These are phyloP conservation scores for Articulospora tetracladia DNA, from an alignment of 495 filamentous ascomycete genomes.

Conservation along the genomic window DNA sequence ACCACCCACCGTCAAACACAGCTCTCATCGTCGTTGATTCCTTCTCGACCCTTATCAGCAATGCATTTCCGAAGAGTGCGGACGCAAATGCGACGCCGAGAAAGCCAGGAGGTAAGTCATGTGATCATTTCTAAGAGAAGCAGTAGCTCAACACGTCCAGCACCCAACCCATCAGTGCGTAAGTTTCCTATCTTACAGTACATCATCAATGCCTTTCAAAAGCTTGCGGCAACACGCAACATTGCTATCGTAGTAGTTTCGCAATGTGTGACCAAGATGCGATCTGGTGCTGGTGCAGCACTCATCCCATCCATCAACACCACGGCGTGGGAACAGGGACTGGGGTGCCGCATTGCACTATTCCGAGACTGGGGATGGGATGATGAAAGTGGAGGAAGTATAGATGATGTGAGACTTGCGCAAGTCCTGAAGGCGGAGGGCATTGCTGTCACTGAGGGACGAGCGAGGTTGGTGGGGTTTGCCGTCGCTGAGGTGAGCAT, in stretches of 20 bases:
- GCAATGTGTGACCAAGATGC: slow-evolving; percentile 57
- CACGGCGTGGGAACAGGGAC: slow-evolving; percentile 54
- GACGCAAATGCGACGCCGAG: slow-evolving; percentile 25
- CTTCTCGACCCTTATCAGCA: slow-evolving; percentile 53
- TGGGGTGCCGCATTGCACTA: slow-evolving; percentile 54
- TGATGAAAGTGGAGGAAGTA: slow-evolving; percentile 11
- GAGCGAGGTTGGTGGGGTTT: slow-evolving; percentile 13
- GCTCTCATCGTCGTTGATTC: slow-evolving; percentile 58
- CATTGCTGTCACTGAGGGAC: slow-evolving; percentile 7
- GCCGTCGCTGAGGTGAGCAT: slow-evolving; percentile 15
- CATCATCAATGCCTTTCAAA: slow-evolving; percentile 36
- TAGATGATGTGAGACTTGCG: slow-evolving; percentile 16
- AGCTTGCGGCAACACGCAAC: slow-evolving; percentile 49
- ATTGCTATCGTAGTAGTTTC: slow-evolving; percentile 56
- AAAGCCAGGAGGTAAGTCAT: slow-evolving; percentile 13
- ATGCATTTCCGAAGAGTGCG: slow-evolving; percentile 51
- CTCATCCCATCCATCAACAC: slow-evolving; percentile 54
- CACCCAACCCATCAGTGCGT: slow-evolving; percentile 48
- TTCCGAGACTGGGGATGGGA: slow-evolving; percentile 52
- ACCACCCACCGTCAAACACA: slow-evolving; percentile 49
- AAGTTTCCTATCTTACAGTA: slow-evolving; percentile 60
- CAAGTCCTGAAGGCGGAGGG: slow-evolving; percentile 24
- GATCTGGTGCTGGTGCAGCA: slow-evolving; percentile 42
- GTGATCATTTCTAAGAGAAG: slow-evolving; percentile 17
- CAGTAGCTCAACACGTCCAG: slow-evolving; percentile 19